A percentile compares a stretch with the other conserved stretches of the same genome.
Evolutionary conservation across 768 basidiomycete genomes (phyloP).

Genomic region (Termitomyces sp.): DNA sequence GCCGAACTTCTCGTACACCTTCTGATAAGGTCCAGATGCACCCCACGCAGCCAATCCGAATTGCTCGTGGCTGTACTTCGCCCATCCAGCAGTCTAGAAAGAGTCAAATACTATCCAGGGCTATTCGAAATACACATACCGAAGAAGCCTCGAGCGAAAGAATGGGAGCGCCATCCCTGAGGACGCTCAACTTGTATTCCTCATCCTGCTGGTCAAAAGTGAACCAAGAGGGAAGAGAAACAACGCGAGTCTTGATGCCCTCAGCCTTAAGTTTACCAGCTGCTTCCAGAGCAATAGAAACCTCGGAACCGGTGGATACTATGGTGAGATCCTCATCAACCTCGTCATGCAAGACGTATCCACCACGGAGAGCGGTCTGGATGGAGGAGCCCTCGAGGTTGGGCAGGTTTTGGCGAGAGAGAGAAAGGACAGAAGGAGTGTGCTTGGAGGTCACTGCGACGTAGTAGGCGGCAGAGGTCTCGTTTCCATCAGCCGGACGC

Average conservation of each 20-base stretch:
- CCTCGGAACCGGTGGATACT: constrained; percentile 87
- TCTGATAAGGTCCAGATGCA: constrained; percentile 82
- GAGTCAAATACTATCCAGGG: constrained; percentile 12
- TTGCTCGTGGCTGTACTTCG: constrained; percentile 88
- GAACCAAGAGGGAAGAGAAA: constrained; percentile 87
- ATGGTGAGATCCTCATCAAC: constrained; percentile 80
- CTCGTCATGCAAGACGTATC: constrained; percentile 85
- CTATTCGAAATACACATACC: constrained; percentile 19
- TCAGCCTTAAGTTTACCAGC: constrained; percentile 70
- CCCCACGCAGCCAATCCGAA: constrained; percentile 75
- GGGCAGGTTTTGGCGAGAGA: constrained; percentile 88
- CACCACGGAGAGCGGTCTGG: constrained; percentile 78
- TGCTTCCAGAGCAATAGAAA: constrained; percentile 82
- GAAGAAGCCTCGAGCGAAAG: constrained; percentile 82
- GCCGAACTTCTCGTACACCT: constrained; percentile 90
- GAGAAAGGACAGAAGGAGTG: constrained; percentile 80
- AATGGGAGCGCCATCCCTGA: constrained; percentile 87
- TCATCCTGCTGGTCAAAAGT: constrained; percentile 78
- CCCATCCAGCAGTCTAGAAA: constrained; percentile 71
- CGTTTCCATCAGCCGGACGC: constrained; percentile 93
- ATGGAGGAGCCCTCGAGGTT: constrained; percentile 86
- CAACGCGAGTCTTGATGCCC: constrained; percentile 77
- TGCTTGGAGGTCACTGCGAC: constrained; percentile 66
- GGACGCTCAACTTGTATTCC: constrained; percentile 76
- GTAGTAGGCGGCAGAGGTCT: constrained; percentile 90